Base-by-base conservation (phyloP, 371 early-diverging fungal species). In the Phascolomyces articulosus region DNA sequence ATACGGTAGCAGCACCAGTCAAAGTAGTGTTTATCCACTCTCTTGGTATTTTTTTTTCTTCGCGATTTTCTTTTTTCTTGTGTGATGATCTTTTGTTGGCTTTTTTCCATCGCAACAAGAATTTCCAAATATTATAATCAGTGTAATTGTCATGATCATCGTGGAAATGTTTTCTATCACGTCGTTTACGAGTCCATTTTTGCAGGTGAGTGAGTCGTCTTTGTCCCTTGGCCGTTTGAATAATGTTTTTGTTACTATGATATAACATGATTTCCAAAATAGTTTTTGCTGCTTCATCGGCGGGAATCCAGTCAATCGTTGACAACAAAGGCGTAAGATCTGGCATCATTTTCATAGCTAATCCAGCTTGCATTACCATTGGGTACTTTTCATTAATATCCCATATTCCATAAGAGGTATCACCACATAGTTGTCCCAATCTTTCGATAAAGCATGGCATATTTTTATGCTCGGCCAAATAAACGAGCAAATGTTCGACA, bases 381-480 rank as follows among this genome's bases (percentile, higher is more conserved):
- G 83, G 78, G 34, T 64, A 77, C 15, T 77, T 73, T 21, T 84
- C 84, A 8, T 60, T 64, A 1, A 61, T 64, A 21, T 79, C 79
- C 84, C 84, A 84, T 0, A 70, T 65, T 13, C 79, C 84, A 16
- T 71, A 56, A 1, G 48, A 28, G 13, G 72, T 68, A 38, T 80
- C 77, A 20, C 79, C 80, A 34, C 70, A 73, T 13, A 79, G 66
- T 65, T 81, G 84, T 8, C 80, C 80, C 21, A 81, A 49, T 13
- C 81, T 75, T 20, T 78, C 68, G 18, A 81, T 59, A 21, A 70
- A 60, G 11, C 71, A 67, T 2, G 78, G 78, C 10, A 79, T 65
- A 20, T 67, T 70, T 60, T 75, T 80, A 24, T 77, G 48, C 0
- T 38, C 55, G 13, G 70, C 58, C n/a, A 75, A 64, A 41, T 72